Evolutionary conservation across 23 red algal genomes (phyloP).

Genomic region (Chondrus crispus): DNA sequence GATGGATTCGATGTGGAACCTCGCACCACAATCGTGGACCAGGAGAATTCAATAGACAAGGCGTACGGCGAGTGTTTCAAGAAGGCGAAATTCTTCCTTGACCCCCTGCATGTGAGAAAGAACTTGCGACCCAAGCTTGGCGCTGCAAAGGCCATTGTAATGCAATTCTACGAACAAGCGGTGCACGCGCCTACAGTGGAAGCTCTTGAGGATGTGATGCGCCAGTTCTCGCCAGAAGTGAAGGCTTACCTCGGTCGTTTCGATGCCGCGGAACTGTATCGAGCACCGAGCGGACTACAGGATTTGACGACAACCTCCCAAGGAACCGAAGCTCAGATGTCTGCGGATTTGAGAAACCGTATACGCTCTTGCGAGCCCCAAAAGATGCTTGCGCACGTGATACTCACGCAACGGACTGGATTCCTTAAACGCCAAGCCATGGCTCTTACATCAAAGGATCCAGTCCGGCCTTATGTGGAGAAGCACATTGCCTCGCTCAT

Average conservation of each 20-base stretch:
- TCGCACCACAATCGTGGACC: background rate
- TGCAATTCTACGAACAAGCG: too few relatives aligned
- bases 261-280: background rate
- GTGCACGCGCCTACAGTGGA: too few relatives aligned
- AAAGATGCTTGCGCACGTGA: background rate
- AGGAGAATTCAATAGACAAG: background rate
- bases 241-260: background rate
- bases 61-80: background rate
- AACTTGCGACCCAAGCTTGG: background rate
- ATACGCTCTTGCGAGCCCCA: background rate
- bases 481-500: background rate
- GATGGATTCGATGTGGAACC: background rate
- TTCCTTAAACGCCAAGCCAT: background rate
- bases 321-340: background rate
- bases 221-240: background rate
- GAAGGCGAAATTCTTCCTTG: background rate
- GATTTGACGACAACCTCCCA: background rate
- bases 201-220: conserved; percentile 1
- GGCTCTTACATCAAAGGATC: background rate
- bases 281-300: background rate
- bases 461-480: background rate
- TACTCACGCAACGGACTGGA: background rate
- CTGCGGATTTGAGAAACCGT: background rate
- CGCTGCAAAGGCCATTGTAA: background rate
- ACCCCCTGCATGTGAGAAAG: background rate